A percentile compares a stretch with the other conserved stretches of the same genome.
These are phyloP conservation scores for Angophora floribunda DNA, from an alignment of 345 rosid genomes.

Conservation along the genomic window DNA sequence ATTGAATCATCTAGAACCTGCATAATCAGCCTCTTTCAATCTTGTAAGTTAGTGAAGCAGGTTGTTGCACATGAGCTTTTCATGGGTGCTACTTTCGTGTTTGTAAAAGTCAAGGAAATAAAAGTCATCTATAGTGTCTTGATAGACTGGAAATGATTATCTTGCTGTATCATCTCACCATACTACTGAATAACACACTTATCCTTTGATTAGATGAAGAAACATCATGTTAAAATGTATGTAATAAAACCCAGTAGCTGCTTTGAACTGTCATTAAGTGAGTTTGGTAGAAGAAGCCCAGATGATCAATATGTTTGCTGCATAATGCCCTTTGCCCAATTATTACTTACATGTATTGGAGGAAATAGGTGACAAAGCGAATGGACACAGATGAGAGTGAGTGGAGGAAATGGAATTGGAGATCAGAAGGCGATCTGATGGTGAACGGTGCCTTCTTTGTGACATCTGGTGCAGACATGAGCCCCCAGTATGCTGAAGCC, in stretches of 20 bases:
- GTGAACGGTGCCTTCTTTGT: conserved; percentile 7
- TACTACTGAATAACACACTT: background rate
- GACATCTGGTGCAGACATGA: background rate
- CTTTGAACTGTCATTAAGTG: background rate
- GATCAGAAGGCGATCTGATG: conserved; percentile 4
- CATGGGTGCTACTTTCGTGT: background rate
- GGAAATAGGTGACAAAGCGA: conserved; percentile 2
- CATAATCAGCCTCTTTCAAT: background rate
- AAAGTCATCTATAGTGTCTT: background rate
- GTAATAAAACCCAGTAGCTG: background rate
- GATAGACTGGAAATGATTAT: background rate
- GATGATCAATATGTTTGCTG: background rate
- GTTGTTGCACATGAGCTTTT: background rate
- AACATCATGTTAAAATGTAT: background rate
- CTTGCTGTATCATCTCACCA: background rate
- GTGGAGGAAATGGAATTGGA: conserved; percentile 10
- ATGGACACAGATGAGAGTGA: conserved; percentile 9
- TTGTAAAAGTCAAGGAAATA: background rate
- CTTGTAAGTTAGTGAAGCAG: background rate
- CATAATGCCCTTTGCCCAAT: background rate
- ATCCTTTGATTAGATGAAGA: background rate
- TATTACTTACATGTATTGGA: background rate
- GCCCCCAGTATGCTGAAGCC: conserved; percentile 5
- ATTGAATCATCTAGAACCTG: background rate
- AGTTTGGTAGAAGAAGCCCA: background rate